A percentile compares a stretch with the other conserved stretches of the same genome.
Conservation (phyloP, 129 eudicot genomes). For the Saposhnikovia divaricata region DNA sequence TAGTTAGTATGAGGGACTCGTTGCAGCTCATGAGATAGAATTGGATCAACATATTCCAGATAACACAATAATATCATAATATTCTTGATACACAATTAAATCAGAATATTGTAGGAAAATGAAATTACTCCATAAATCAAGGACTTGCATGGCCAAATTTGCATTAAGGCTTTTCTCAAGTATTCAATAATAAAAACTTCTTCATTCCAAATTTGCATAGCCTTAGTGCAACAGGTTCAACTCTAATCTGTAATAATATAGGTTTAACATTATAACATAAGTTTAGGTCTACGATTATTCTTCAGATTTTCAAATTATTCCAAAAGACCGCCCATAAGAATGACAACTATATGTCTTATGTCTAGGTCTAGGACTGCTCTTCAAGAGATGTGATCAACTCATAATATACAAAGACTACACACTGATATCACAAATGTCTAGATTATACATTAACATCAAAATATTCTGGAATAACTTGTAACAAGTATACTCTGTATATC, state of each 20-base stretch:
- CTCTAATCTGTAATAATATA: neutral
- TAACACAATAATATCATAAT: neutral
- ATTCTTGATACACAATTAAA: neutral
- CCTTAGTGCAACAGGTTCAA: neutral
- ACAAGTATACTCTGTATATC: neutral
- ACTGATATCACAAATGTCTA: neutral
- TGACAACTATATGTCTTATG: neutral
- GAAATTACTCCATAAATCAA: neutral
- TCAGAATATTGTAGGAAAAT: neutral
- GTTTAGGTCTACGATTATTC: neutral
- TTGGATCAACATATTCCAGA: neutral
- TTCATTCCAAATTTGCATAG: neutral
- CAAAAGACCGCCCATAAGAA: neutral
- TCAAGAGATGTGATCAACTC: neutral
- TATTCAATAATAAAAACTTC: neutral
- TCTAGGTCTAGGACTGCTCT: neutral
- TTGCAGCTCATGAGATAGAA: neutral
- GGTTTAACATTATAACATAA: neutral
- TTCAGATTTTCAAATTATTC: neutral
- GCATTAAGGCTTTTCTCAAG: neutral
- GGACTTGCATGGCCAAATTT: neutral
- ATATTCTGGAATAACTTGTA: neutral
- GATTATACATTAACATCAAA: neutral
- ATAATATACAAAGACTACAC: neutral
- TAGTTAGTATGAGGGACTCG: neutral